Evolutionary conservation across 495 filamentous ascomycete genomes (phyloP).

Genomic region (Umbilicaria muhlenbergii): DNA sequence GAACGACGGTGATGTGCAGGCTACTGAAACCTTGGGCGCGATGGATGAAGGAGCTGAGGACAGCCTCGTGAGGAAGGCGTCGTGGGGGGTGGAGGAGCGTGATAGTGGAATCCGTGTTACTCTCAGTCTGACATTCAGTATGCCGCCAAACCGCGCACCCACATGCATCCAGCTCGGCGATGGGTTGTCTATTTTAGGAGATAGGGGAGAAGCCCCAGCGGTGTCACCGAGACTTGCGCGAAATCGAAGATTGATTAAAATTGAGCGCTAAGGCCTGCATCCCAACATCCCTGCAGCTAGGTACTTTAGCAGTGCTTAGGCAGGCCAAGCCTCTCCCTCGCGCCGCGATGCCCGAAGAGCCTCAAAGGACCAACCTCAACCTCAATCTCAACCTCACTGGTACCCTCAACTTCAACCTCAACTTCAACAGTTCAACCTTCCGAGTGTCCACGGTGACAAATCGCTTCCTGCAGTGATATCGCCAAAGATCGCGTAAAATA

Average conservation of each 20-base stretch:
- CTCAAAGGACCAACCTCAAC: constrained; percentile 5
- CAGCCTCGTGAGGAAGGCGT: constrained; percentile 33
- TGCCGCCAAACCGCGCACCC: not conserved
- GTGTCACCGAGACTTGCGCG: too few relatives aligned
- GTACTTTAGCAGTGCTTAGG: too few relatives aligned
- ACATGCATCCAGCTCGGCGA: not conserved
- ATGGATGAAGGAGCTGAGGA: constrained; percentile 20
- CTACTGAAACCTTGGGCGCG: constrained; percentile 31
- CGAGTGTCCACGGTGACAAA: too few relatives aligned
- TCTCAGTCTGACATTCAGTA: not conserved
- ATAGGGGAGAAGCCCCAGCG: too few relatives aligned
- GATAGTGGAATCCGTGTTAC: constrained; percentile 1
- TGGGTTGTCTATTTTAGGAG: too few relatives aligned
- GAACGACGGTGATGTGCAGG: constrained; percentile 27
- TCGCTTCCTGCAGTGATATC: too few relatives aligned
- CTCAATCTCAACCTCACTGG: constrained; percentile 12
- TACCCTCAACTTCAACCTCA: not conserved
- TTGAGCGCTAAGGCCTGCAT: too few relatives aligned
- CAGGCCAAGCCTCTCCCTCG: constrained; percentile 10
- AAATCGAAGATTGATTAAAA: not conserved
- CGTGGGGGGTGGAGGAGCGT: constrained; percentile 25
- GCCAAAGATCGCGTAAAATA: too few relatives aligned
- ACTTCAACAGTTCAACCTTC: too few relatives aligned
- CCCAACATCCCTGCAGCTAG: too few relatives aligned
- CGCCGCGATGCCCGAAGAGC: constrained; percentile 14